phyloP scores from a whole-genome alignment of 148 eudicot genomes.

The Linanthus parryae region DNA sequence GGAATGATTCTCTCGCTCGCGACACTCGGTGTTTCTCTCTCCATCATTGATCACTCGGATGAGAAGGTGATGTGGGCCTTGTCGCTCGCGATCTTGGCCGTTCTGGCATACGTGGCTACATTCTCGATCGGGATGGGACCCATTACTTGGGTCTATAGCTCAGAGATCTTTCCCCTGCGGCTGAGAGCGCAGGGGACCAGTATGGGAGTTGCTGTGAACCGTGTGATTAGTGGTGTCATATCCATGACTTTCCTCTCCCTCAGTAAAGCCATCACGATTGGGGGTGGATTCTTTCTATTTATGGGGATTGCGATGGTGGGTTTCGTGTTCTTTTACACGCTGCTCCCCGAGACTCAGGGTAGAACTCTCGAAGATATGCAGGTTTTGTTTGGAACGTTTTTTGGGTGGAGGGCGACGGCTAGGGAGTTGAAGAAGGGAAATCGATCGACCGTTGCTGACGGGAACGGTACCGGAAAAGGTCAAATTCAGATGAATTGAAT shows the following conservation, averaged over 20 bases:
- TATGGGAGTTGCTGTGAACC: slow-evolving; percentile 50
- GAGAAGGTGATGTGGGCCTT: slow-evolving; percentile 20
- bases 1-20: slow-evolving; percentile 20
- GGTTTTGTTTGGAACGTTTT: slow-evolving; percentile 46
- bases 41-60: slow-evolving; percentile 19
- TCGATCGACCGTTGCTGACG: too few relatives aligned
- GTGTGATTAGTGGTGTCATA: slow-evolving; percentile 53
- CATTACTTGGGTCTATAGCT: slow-evolving; percentile 30
- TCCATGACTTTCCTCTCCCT: slow-evolving; percentile 55
- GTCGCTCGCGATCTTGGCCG: slow-evolving; percentile 11
- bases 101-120: slow-evolving; percentile 21
- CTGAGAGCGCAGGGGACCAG: slow-evolving; percentile 51
- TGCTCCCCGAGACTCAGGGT: slow-evolving; percentile 70
- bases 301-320: slow-evolving; percentile 38
- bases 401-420: slow-evolving; percentile 24
- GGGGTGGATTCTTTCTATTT: slow-evolving; percentile 63
- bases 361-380: slow-evolving; percentile 63
- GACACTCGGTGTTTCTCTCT: slow-evolving; percentile 11
- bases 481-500: too few relatives aligned
- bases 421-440: slow-evolving; percentile 17
- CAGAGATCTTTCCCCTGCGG: slow-evolving; percentile 34
- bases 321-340: slow-evolving; percentile 48
- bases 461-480: too few relatives aligned
- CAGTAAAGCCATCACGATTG: slow-evolving; percentile 32
- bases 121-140: slow-evolving; percentile 39